Conservation (phyloP, 192 early-diverging fungal genomes). For the Chytriomyces sp. region DNA sequence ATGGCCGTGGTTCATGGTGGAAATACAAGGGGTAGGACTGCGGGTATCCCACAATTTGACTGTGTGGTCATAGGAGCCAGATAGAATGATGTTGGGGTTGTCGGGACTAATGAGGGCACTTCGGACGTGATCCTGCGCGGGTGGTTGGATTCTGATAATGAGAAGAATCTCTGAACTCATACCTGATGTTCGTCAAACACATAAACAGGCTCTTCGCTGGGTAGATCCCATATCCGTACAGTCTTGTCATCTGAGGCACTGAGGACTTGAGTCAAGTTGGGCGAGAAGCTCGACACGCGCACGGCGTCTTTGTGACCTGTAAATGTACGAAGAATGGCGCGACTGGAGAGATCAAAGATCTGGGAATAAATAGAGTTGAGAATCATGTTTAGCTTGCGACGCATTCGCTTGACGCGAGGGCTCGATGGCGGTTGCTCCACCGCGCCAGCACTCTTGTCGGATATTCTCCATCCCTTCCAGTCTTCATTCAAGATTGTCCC, state of each 20-base stretch:
- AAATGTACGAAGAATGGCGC: constrained; percentile 63
- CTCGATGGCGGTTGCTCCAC: too few relatives aligned
- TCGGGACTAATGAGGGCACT: constrained; percentile 69
- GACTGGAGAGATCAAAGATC: constrained; percentile 55
- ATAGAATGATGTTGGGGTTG: constrained; percentile 76
- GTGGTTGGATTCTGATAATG: too few relatives aligned
- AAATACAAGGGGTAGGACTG: constrained; percentile 62
- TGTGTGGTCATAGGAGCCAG: constrained; percentile 96
- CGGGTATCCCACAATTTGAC: constrained; percentile 92
- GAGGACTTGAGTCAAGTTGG: constrained; percentile 77
- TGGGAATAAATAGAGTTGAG: too few relatives aligned
- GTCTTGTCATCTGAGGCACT: constrained; percentile 92
- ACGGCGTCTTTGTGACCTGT: constrained; percentile 70
- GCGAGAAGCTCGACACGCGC: constrained; percentile 79
- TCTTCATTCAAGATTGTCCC: too few relatives aligned
- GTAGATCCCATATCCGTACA: constrained; percentile 92
- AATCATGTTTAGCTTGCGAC: too few relatives aligned
- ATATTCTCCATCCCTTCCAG: too few relatives aligned
- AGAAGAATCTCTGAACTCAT: background rate
- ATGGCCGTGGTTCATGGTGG: constrained; percentile 77
- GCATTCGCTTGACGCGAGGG: too few relatives aligned
- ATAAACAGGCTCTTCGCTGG: constrained; percentile 69
- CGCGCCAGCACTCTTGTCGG: too few relatives aligned
- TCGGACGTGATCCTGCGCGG: constrained; percentile 79
- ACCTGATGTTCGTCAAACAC: constrained; percentile 72